Conservation (phyloP, 1,284 basidiomycete species). For the Cystobasidium pallidum region DNA sequence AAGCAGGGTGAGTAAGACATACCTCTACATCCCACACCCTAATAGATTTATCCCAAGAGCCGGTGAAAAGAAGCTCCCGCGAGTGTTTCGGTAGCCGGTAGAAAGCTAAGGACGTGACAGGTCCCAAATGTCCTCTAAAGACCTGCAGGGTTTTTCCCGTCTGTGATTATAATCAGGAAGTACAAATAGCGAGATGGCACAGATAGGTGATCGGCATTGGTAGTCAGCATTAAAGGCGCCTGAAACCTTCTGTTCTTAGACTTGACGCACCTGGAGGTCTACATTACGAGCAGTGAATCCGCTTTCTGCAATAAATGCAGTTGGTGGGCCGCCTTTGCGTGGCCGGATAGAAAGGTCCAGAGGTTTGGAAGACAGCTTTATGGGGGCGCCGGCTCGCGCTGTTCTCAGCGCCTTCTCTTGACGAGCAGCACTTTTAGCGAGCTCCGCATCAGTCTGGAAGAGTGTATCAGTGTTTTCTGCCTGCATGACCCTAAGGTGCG, state of each 20-base stretch:
- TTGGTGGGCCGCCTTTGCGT: constrained; percentile 53
- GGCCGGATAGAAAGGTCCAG: constrained; percentile 69
- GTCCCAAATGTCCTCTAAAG: constrained; percentile 78
- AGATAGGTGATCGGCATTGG: background rate
- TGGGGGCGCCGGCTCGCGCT: constrained; percentile 73
- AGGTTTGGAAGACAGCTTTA: constrained; percentile 73
- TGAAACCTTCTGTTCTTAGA: background rate
- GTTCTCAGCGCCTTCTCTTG: constrained; percentile 71
- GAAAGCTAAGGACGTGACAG: constrained; percentile 79
- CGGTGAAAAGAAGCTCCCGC: constrained; percentile 67
- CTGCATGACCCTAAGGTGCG: constrained; percentile 23
- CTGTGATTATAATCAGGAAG: constrained; percentile 59
- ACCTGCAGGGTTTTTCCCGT: constrained; percentile 73
- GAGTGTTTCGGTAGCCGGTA: constrained; percentile 51
- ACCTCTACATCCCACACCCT: constrained; percentile 79
- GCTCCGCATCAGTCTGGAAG: constrained; percentile 72
- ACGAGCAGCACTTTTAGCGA: constrained; percentile 62
- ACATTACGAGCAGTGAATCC: constrained; percentile 72
- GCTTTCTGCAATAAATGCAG: constrained; percentile 78
- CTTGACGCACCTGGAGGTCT: constrained; percentile 67
- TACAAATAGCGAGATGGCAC: constrained; percentile 6
- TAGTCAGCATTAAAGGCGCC: background rate
- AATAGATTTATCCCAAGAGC: constrained; percentile 90
- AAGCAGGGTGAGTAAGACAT: no score
- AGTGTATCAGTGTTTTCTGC: constrained; percentile 60